Percentiles rank a stretch among this genome's conserved stretches.
phyloP scores from a whole-genome alignment of 306 rosid species.

The Ormosia emarginata region DNA sequence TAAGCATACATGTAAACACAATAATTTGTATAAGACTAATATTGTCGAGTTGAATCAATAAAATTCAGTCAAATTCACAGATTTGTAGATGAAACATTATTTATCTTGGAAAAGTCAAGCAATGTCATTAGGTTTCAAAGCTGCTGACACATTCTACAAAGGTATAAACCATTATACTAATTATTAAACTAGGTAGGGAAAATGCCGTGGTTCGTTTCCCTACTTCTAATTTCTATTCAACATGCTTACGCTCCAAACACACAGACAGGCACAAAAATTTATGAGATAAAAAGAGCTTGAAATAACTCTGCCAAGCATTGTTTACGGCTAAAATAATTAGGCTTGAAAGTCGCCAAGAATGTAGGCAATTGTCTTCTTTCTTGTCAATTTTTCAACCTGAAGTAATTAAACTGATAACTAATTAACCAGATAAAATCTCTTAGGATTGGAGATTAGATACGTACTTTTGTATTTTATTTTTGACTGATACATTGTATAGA shows the following conservation, averaged over 20 bases:
- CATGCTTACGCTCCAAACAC: neutral
- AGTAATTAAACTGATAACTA: neutral
- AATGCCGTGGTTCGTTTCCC: neutral
- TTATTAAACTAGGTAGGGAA: neutral
- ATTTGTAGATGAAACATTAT: neutral
- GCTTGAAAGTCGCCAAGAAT: neutral
- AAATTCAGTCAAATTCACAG: neutral
- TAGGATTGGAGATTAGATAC: neutral
- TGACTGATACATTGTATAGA: conserved; percentile 15
- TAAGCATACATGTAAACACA: neutral
- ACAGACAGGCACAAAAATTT: neutral
- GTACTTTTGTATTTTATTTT: neutral
- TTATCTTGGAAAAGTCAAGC: neutral
- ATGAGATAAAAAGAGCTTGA: neutral
- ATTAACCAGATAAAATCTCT: neutral
- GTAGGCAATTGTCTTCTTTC: neutral
- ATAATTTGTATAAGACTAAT: neutral
- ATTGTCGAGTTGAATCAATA: neutral
- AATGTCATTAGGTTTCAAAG: neutral
- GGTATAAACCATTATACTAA: neutral
- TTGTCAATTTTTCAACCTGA: neutral
- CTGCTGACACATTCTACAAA: neutral
- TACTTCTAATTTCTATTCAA: neutral
- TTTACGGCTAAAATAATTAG: neutral
- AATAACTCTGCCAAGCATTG: neutral